A percentile compares a stretch with the other conserved stretches of the same genome.
phyloP scores from a whole-genome alignment of 139 green algal species.

The Eudorina sp. region DNA sequence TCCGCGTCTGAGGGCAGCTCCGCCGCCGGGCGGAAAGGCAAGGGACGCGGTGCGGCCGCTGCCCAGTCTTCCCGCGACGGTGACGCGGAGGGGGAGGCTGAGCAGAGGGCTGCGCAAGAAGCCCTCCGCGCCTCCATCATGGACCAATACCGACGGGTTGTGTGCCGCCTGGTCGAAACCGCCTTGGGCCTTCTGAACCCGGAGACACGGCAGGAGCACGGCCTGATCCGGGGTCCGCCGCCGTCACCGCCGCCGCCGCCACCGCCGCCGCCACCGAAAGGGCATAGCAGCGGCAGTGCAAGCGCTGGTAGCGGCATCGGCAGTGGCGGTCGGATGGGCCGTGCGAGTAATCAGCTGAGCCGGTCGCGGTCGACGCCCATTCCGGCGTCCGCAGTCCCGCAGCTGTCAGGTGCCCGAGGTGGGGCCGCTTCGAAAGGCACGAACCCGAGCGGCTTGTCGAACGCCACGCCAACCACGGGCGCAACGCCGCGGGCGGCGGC shows the following conservation, averaged over 20 bases:
- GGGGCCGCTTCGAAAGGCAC: background rate
- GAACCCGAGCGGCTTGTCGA: background rate
- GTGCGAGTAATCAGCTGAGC: background rate
- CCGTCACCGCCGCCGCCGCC: background rate
- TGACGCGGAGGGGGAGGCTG: background rate
- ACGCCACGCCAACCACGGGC: background rate
- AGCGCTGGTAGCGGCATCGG: no score
- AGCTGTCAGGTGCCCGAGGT: background rate
- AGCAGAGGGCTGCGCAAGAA: background rate
- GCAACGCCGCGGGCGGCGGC: background rate
- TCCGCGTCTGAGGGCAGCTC: no score
- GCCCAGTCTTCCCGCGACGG: no score
- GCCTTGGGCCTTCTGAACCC: background rate
- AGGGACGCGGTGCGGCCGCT: no score
- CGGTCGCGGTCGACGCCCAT: background rate
- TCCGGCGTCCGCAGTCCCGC: background rate
- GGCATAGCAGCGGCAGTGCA: background rate
- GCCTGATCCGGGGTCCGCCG: no score
- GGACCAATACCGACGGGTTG: constrained; percentile 1
- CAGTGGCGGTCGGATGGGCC: background rate
- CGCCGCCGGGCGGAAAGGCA: no score
- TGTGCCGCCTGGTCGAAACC: background rate
- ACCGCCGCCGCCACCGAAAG: background rate
- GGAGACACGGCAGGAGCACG: background rate
- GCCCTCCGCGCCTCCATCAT: background rate